Percentiles rank a stretch among this genome's conserved stretches.
These are phyloP conservation scores for Schoenoplectus triqueter DNA, from an alignment of 202 grass and related monocot genomes.

Conservation along the genomic window DNA sequence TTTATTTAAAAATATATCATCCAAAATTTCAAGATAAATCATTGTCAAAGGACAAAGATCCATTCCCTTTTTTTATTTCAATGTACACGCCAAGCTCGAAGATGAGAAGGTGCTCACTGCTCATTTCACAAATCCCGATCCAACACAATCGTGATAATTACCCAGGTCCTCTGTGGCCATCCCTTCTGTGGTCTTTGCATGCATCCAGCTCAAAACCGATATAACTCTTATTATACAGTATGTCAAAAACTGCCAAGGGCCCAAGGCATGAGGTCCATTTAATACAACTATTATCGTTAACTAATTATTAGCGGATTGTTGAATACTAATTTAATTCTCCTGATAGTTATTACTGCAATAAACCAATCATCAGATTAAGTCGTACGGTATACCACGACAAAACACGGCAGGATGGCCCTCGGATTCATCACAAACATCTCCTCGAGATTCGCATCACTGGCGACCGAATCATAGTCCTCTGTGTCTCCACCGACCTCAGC, in stretches of 20 bases:
- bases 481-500: neutral
- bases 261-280: neutral
- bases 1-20: too few species aligned
- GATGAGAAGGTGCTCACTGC: neutral
- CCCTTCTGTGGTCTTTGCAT: neutral
- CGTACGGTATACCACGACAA: constrained; percentile 86
- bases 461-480: constrained; percentile 73
- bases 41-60: too few species aligned
- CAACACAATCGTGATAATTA: neutral
- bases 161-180: neutral
- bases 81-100: constrained; percentile 26
- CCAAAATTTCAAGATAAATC: too few species aligned
- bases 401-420: constrained; percentile 89
- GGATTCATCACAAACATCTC: constrained; percentile 93
- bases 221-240: neutral
- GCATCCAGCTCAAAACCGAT: neutral
- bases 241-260: neutral
- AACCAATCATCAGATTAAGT: constrained; percentile 26
- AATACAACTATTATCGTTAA: constrained; percentile 6
- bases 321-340: constrained; percentile 24
- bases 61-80: neutral
- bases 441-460: constrained; percentile 68
- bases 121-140: neutral
- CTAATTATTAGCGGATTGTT: constrained; percentile 30
- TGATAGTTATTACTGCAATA: constrained; percentile 23